Evolutionary conservation across 352 stramenopile genomes (phyloP), one percentile per base, ranked within the genome.

Genomic region (Phytophthora meadii): DNA sequence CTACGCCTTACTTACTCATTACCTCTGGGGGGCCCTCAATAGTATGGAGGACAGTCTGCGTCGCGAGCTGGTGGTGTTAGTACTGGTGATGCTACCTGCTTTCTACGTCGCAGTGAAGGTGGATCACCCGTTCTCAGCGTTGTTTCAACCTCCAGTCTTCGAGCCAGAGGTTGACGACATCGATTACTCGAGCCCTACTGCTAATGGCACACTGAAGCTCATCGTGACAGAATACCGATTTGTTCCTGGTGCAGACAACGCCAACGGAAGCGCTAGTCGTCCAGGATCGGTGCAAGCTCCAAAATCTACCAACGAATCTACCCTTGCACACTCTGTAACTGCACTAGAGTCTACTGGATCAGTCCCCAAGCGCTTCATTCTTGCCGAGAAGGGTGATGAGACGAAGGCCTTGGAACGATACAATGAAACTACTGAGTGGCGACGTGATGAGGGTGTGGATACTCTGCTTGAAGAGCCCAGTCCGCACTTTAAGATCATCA

Each of bases 401-500:
- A 69, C 42, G 0, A 92, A 90, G 34, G 83, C 72, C 0, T 61
- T 88, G 9, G 79, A 80, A 28, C 80, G 87, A 22, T 94, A 93
- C 61, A 68, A 93, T 42, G 72, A 80, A 28, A 95, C 83, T 57
- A 77, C 87, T 5, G 67, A 83, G 74, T 97, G 90, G 90, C 77
- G 90, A 19, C 73, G 83, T 22, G 84, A 91, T 14, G 77, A 97
- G 66, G 77, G 86, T 12, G 66, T 97, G n/a, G 87, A 95, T 70
- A 59, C 22, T 6, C 93, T 97, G 39, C 80, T 97, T 34, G 68
- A 71, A 15, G 55, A 76, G 12, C 80, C 87, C 32, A 89, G 66
- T 46, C 84, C 80, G 44, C 70, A 90, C 49, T 96, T 95, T 52
- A 77, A 87, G 51, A 84, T 81, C 28, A 97, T 97, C 74, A 97